A percentile compares a stretch with the other conserved stretches of the same genome.
These are phyloP conservation scores for Cyclotella atomus DNA, from an alignment of 108 stramenopile genomes.

Conservation along the genomic window DNA sequence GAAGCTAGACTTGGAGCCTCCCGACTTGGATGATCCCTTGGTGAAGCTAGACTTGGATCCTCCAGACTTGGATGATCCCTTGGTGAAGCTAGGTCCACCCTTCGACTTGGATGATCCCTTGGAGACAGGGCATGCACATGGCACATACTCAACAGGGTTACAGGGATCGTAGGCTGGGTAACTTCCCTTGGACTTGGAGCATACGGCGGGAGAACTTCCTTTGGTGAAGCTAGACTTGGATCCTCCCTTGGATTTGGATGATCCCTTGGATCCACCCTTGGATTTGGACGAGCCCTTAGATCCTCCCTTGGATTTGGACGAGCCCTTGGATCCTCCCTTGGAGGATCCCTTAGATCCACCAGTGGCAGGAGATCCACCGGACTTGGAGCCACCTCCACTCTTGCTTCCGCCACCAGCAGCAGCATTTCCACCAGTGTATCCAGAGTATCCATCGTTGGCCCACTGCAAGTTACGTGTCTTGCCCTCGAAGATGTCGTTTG, in stretches of 20 bases:
- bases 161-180: conserved; percentile 1
- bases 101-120: neutral
- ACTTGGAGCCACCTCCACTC: neutral
- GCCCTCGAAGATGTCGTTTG: conserved; percentile 9
- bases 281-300: neutral
- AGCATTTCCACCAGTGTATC: neutral
- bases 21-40: neutral
- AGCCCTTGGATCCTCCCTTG: conserved; percentile 6
- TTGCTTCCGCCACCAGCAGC: neutral
- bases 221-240: conserved; percentile 13
- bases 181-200: neutral
- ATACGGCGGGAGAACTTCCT: neutral
- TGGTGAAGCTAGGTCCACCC: neutral
- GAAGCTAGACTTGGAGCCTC: neutral
- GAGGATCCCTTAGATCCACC: neutral
- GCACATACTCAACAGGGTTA: neutral
- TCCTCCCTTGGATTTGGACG: neutral
- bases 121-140: neutral
- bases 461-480: conserved; percentile 11
- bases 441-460: neutral
- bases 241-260: conserved; percentile 7
- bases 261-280: conserved; percentile 5
- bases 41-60: neutral
- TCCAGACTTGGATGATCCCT: neutral
- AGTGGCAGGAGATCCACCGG: neutral